A percentile compares a stretch with the other conserved stretches of the same genome.
These are phyloP conservation scores for Tulasnella sp. DNA, from an alignment of 768 basidiomycete species.

Conservation along the genomic window DNA sequence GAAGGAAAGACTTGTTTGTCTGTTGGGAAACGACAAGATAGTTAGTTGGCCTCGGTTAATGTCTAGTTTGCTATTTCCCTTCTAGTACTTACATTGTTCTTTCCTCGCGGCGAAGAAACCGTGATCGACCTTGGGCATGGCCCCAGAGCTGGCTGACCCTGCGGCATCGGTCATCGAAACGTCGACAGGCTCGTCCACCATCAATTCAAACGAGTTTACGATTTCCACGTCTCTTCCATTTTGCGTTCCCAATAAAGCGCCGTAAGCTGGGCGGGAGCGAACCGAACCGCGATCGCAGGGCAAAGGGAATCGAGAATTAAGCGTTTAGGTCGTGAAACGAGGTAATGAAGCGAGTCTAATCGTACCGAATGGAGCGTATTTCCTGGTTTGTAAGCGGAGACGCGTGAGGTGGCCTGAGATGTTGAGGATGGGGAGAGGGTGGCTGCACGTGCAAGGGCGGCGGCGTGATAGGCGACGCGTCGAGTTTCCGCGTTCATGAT, in stretches of 20 bases:
- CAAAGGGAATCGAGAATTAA: background rate
- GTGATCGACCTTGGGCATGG: slow-evolving; percentile 57
- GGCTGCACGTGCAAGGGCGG: slow-evolving; percentile 47
- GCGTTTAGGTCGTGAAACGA: background rate
- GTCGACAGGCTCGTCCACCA: slow-evolving; percentile 32
- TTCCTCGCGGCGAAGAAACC: slow-evolving; percentile 72
- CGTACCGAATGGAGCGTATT: slow-evolving; percentile 57
- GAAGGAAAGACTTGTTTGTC: slow-evolving; percentile 99
- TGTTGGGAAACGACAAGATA: slow-evolving; percentile 33
- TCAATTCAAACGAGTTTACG: slow-evolving; percentile 92
- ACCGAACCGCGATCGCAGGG: background rate
- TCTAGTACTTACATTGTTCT: slow-evolving; percentile 45
- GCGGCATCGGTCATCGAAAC: background rate
- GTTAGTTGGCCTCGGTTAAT: background rate
- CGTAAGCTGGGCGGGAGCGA: slow-evolving; percentile 53
- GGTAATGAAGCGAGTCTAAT: background rate
- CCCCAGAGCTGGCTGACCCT: slow-evolving; percentile 36
- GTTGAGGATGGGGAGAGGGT: slow-evolving; percentile 92
- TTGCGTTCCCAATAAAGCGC: slow-evolving; percentile 87
- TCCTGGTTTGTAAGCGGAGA: slow-evolving; percentile 62
- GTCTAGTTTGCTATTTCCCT: background rate
- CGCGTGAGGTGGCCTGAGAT: slow-evolving; percentile 94
- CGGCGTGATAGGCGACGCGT: background rate
- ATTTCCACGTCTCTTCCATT: slow-evolving; percentile 93
- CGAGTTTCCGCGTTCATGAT: background rate